Conservation (phyloP, 2,329 filamentous ascomycete species). For the Nemania diffusa region DNA sequence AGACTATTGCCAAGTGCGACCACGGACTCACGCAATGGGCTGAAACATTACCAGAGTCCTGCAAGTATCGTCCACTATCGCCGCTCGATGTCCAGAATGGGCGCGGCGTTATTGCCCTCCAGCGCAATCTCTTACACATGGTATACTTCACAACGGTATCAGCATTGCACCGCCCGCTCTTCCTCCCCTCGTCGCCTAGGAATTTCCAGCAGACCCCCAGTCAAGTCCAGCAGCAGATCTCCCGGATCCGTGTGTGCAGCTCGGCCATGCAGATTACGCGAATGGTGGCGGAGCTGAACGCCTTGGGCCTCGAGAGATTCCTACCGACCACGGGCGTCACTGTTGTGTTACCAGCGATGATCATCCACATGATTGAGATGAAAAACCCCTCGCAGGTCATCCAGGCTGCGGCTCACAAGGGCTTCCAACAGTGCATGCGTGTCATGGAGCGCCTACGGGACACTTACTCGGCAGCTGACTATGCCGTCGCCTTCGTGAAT, state of each 20-base stretch:
- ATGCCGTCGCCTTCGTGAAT: slow-evolving; percentile 93
- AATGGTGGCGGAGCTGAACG: slow-evolving; percentile 81
- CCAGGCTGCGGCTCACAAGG: slow-evolving; percentile 77
- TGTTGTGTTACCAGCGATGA: slow-evolving; percentile 89
- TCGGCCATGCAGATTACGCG: slow-evolving; percentile 87
- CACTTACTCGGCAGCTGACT: slow-evolving; percentile 93
- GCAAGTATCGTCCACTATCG: slow-evolving; percentile 71
- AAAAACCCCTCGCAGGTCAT: slow-evolving; percentile 80
- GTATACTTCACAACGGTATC: slow-evolving; percentile 92
- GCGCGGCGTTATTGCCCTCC: slow-evolving; percentile 70
- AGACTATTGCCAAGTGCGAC: slow-evolving; percentile 82
- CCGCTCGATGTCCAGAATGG: slow-evolving; percentile 68
- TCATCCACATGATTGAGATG: slow-evolving; percentile 92
- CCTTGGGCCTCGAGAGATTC: slow-evolving; percentile 77
- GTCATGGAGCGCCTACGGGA: slow-evolving; percentile 89
- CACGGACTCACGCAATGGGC: slow-evolving; percentile 82
- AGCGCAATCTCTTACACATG: slow-evolving; percentile 90
- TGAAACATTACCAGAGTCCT: slow-evolving; percentile 74
- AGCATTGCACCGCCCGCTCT: slow-evolving; percentile 89
- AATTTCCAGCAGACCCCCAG: slow-evolving; percentile 65
- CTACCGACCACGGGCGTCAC: slow-evolving; percentile 92
- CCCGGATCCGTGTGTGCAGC: slow-evolving; percentile 82
- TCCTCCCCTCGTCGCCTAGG: slow-evolving; percentile 77
- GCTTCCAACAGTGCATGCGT: slow-evolving; percentile 92
- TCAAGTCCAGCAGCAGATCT: slow-evolving; percentile 85